Conservation (phyloP, 2,329 filamentous ascomycete genomes). For the Monosporascus sp. region DNA sequence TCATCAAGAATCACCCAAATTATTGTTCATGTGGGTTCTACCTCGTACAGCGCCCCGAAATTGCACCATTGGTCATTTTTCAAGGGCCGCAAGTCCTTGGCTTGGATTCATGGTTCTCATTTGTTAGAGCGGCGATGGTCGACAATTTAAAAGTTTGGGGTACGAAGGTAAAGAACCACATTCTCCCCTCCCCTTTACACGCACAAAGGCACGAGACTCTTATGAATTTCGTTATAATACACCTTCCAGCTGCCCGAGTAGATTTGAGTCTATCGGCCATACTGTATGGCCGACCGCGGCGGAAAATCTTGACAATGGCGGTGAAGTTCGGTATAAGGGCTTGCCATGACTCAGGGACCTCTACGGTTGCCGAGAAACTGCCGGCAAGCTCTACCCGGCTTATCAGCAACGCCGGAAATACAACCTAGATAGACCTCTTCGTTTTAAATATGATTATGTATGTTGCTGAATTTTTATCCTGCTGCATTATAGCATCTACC, state of each 20-base stretch:
- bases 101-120: background rate
- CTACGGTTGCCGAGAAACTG: too few species aligned
- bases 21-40: slow-evolving; percentile 17
- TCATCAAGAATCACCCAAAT: slow-evolving; percentile 18
- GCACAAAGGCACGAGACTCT: too few species aligned
- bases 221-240: background rate
- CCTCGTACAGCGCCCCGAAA: background rate
- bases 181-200: too few species aligned
- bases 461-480: too few species aligned
- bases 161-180: too few species aligned
- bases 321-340: background rate
- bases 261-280: too few species aligned
- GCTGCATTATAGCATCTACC: too few species aligned
- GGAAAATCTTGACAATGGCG: background rate
- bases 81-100: too few species aligned
- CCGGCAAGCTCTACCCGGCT: too few species aligned
- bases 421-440: too few species aligned
- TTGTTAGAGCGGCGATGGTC: background rate
- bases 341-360: background rate
- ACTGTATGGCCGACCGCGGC: background rate
- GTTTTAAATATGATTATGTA: too few species aligned
- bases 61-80: background rate
- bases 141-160: background rate
- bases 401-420: too few species aligned
- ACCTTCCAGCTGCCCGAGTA: background rate